A percentile compares a stretch with the other conserved stretches of the same genome.
phyloP scores from a whole-genome alignment of 345 rosid species.

The Angophora floribunda region DNA sequence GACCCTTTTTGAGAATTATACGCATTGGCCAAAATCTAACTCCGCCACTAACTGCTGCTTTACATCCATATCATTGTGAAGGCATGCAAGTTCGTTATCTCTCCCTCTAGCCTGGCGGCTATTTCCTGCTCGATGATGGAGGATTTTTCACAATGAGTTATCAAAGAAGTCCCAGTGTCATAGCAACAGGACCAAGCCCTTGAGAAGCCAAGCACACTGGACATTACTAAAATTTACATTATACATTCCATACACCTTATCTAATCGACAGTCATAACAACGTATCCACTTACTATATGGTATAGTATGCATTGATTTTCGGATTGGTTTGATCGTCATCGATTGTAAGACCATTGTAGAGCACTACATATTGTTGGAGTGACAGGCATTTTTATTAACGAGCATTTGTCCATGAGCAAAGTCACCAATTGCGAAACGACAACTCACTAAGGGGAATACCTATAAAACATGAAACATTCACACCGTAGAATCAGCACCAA shows the following conservation, averaged over 20 bases:
- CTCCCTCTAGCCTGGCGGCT: no score
- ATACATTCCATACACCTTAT: background rate
- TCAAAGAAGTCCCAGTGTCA: background rate
- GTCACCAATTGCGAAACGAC: background rate
- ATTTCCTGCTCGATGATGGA: no score
- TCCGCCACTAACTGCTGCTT: no score
- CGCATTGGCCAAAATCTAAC: background rate
- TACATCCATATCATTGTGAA: no score
- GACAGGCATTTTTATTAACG: fast-evolving
- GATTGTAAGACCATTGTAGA: fast-evolving
- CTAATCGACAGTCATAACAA: background rate
- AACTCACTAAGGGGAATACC: background rate
- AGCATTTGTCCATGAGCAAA: fast-evolving
- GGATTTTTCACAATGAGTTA: background rate
- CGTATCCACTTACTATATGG: background rate
- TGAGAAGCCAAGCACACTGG: background rate
- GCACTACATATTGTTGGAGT: fast-evolving
- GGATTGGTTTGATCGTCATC: fast-evolving
- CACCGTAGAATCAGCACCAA: background rate
- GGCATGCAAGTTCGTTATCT: no score
- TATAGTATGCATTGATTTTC: fast-evolving
- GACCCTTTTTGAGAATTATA: background rate
- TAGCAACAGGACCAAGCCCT: background rate
- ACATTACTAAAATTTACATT: background rate
- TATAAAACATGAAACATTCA: background rate